Evolutionary conservation across 306 rosid species (phyloP), one percentile per base, ranked within the genome.

Genomic region (Mucuna pruriens): DNA sequence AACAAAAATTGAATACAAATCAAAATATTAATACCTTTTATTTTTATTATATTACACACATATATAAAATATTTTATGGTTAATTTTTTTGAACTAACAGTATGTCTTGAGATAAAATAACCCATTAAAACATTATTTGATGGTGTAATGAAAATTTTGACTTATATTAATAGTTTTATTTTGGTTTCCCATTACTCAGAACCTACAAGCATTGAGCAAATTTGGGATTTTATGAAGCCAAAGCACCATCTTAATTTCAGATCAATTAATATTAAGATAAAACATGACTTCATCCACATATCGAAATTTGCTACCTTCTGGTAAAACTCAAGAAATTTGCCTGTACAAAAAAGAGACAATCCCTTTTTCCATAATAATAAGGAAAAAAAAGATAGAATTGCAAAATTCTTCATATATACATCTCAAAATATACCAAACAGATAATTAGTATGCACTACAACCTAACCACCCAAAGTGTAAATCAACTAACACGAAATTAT

Each of bases 401-500:
- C 85, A 90, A 87, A 90, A 90, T 81, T 91, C 88, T 82, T 72
- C 51, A 71, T 88, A 89, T 92, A 65, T 86, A 91, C 96, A 88
- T 60, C 71, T 86, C 74, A 73, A 78, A 70, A 70, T 68, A 71
- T 84, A 72, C 74, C 55, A 78, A 80, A 60, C 36, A 76, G 16
- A 29, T 10, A 54, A 20, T 54, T 25, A 25, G 33, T 65, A 25
- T 36, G 26, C n/a, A n/a, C n/a, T n/a, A n/a, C n/a, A n/a, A n/a
- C n/a, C n/a, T n/a, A n/a, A n/a, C n/a, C n/a, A n/a, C n/a, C n/a
- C n/a, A n/a, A n/a, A n/a, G n/a, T n/a, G n/a, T n/a, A n/a, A n/a
- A n/a, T n/a, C n/a, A n/a, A n/a, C n/a, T n/a, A n/a, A n/a, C n/a
- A n/a, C n/a, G n/a, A n/a, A n/a, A n/a, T n/a, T n/a, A n/a, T n/a